Evolutionary conservation across 495 filamentous ascomycete genomes (phyloP).

Genomic region (Penicillium diatomitis): DNA sequence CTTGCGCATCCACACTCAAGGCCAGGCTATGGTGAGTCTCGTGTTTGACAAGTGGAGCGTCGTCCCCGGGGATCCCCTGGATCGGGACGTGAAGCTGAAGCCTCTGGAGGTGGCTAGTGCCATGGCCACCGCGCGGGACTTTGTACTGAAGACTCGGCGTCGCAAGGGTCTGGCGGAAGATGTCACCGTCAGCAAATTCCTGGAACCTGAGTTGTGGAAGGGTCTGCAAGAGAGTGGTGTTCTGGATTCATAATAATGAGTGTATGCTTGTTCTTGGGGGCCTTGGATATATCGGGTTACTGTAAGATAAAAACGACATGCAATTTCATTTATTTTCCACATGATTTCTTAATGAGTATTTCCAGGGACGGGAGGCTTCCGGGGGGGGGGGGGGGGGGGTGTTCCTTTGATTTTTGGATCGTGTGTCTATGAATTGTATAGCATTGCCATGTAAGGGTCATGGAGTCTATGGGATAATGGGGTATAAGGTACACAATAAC

Average conservation of each 20-base stretch:
- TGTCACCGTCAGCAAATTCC: slow-evolving; percentile 87
- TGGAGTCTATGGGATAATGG: too few species aligned
- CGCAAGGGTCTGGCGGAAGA: slow-evolving; percentile 94
- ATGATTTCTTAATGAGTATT: too few species aligned
- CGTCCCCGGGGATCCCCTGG: slow-evolving; percentile 90
- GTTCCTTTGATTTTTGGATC: too few species aligned
- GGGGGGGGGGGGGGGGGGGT: too few species aligned
- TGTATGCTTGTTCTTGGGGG: not conserved
- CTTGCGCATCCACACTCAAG: slow-evolving; percentile 89
- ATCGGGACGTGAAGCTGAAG: slow-evolving; percentile 70
- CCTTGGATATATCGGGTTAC: too few species aligned
- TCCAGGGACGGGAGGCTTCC: too few species aligned
- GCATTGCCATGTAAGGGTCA: too few species aligned
- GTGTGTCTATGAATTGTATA: too few species aligned
- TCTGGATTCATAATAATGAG: slow-evolving; percentile 50
- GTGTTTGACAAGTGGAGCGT: slow-evolving; percentile 94
- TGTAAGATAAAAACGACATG: too few species aligned
- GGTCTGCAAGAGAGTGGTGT: slow-evolving; percentile 82
- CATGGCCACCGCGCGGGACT: slow-evolving; percentile 85
- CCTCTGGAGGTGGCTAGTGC: slow-evolving; percentile 80
- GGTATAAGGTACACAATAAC: too few species aligned
- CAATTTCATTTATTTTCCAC: too few species aligned
- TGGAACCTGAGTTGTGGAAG: slow-evolving; percentile 88
- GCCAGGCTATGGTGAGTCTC: slow-evolving; percentile 79
- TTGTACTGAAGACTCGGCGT: slow-evolving; percentile 89